phyloP scores from a whole-genome alignment of 1,139 yeast species.

The Groenewaldozyma auringiensis region DNA sequence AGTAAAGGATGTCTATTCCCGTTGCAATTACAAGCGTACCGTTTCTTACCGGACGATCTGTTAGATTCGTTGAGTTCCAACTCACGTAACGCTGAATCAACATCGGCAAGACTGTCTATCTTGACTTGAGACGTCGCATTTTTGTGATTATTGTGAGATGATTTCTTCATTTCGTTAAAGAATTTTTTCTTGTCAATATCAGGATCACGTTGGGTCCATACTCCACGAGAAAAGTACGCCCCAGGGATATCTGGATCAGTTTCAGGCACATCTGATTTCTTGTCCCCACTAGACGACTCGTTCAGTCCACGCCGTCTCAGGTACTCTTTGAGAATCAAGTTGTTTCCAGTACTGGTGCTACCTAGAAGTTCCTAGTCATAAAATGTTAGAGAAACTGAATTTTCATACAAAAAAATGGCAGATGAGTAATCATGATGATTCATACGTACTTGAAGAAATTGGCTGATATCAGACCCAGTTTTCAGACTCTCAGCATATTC shows the following conservation, averaged over 20 bases:
- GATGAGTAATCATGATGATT: background rate
- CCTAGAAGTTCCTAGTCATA: conserved; percentile 16
- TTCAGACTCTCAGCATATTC: conserved; percentile 14
- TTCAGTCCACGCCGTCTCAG: conserved; percentile 4
- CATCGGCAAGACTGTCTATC: conserved; percentile 27
- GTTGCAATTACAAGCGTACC: conserved; percentile 55
- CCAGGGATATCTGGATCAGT: background rate
- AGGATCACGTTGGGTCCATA: background rate
- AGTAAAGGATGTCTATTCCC: conserved; percentile 75
- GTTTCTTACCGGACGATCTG: conserved; percentile 17
- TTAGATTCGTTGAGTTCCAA: conserved; percentile 26
- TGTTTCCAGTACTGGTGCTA: conserved; percentile 12
- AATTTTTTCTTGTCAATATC: background rate
- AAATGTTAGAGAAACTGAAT: too few species aligned
- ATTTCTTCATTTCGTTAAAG: conserved; percentile 7
- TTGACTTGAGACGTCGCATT: conserved; percentile 19
- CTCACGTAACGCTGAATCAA: conserved; percentile 28
- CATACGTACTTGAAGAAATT: conserved; percentile 10
- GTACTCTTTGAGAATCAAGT: conserved; percentile 11
- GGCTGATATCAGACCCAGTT: conserved; percentile 14
- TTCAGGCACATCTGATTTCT: background rate
- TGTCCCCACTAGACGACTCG: conserved; percentile 3
- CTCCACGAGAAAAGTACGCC: background rate
- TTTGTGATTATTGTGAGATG: conserved; percentile 8
- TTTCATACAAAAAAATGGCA: too few species aligned